Evolutionary conservation across 129 eudicot genomes (phyloP), one percentile per base, ranked within the genome.

Genomic region (Scalesia atractyloides): DNA sequence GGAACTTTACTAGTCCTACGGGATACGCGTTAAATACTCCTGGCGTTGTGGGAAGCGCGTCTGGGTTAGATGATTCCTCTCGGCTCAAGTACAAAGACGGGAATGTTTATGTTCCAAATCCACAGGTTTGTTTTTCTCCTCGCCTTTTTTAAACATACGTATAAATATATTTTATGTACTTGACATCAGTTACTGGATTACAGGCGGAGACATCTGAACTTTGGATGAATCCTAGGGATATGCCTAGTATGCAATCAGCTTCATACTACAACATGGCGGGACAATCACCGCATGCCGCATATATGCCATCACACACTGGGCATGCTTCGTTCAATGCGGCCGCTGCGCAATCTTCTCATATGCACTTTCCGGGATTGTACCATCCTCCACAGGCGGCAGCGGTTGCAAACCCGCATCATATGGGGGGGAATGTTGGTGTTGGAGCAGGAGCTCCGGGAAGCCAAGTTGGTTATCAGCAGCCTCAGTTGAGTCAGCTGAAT

Each of bases 141-240:
- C 46, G 46, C 10, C 46, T 41, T 41, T 7, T 41, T 9, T 41
- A 41, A 41, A 41, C 46, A 41, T 41, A 41, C 12, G 10, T 41
- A 41, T 41, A 1, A 41, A 7, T 41, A 7, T 41, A 6, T 41
- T 39, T 41, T 53, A 39, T 33, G 10, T 63, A n/a, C 26, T 0
- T 30, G 11, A 26, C 43, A 26, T 16, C 0, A 0, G 19, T 30
- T 60, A 6, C 6, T 30, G 13, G 12, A 60, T 54, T 39, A 66
- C 91, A 93, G 98, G 96, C 84, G 0, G 98, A 93, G 80, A 87
- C 98, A 22, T 93, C 98, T 50, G 98, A 90, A 77, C 80, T 93
- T 20, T 93, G 98, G 98, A 85, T 93, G 88, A 93, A 81, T 80
- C 90, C 87, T 5, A 80, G 96, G 85, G 97, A 93, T 46, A 57